A percentile compares a stretch with the other conserved stretches of the same genome.
These are phyloP conservation scores for Pyrus hybrid DNA, from an alignment of 331 rosid genomes.

Conservation along the genomic window DNA sequence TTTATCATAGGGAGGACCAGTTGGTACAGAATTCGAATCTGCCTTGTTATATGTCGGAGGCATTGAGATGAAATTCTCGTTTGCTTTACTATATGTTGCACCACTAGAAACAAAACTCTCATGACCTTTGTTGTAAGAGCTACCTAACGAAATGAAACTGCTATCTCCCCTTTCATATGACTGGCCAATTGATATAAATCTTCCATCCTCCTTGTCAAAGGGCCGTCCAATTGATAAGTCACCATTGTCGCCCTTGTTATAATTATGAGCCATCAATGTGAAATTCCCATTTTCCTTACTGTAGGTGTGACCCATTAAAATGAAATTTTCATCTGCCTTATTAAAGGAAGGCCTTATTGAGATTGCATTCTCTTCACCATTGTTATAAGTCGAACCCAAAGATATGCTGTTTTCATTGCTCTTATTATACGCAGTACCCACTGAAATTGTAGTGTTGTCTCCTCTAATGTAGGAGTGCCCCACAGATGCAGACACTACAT, in stretches of 20 bases:
- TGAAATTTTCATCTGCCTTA: slow-evolving; percentile 48
- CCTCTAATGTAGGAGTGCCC: slow-evolving; percentile 50
- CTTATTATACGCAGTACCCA: slow-evolving; percentile 41
- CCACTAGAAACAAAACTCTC: slow-evolving; percentile 54
- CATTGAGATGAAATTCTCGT: slow-evolving; percentile 51
- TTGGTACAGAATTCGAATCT: slow-evolving; percentile 39
- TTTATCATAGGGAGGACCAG: slow-evolving; percentile 44
- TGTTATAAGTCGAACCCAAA: slow-evolving; percentile 44
- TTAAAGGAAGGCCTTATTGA: slow-evolving; percentile 42
- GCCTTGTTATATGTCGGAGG: slow-evolving; percentile 35
- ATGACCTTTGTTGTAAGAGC: slow-evolving; percentile 57
- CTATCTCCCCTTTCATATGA: slow-evolving; percentile 60
- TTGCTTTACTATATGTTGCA: slow-evolving; percentile 46
- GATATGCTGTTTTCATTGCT: slow-evolving; percentile 47
- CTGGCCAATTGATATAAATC: slow-evolving; percentile 70
- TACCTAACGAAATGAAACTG: slow-evolving; percentile 54
- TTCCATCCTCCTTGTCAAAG: slow-evolving; percentile 55
- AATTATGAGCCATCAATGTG: slow-evolving; percentile 64
- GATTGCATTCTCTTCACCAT: slow-evolving; percentile 33
- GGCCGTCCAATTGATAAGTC: slow-evolving; percentile 67
- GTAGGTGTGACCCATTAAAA: slow-evolving; percentile 56
- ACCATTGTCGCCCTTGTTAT: slow-evolving; percentile 48
- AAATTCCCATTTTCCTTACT: slow-evolving; percentile 63
- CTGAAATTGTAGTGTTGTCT: slow-evolving; percentile 39
- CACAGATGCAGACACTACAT: slow-evolving; percentile 43